Conservation (phyloP, 1,284 basidiomycete species). For the Heterobasidion parviporum region DNA sequence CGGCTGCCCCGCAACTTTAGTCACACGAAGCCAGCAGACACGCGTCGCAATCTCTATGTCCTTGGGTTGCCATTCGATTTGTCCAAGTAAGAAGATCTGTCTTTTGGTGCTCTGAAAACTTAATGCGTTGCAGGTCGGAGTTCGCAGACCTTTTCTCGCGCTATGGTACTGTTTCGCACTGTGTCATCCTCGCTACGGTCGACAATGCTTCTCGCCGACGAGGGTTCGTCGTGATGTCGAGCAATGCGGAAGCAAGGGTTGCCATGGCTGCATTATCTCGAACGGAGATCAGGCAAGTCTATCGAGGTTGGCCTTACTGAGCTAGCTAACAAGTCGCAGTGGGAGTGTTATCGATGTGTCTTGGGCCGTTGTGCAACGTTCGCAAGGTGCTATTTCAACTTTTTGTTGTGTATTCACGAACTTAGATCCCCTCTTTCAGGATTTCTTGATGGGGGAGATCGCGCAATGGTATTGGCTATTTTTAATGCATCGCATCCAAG, state of each 20-base stretch:
- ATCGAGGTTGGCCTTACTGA: neutral
- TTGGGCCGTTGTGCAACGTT: constrained; percentile 77
- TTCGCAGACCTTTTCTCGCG: constrained; percentile 52
- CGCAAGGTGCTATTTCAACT: constrained; percentile 42
- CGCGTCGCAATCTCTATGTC: constrained; percentile 70
- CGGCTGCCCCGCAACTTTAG: constrained; percentile 13
- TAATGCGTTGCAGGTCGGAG: constrained; percentile 35
- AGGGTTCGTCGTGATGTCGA: constrained; percentile 72
- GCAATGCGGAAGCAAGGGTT: constrained; percentile 53
- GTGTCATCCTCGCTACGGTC: constrained; percentile 70
- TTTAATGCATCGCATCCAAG: constrained; percentile 27
- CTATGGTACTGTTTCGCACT: constrained; percentile 60
- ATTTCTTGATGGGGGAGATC: constrained; percentile 73
- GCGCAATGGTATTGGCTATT: constrained; percentile 47
- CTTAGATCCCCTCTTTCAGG: constrained; percentile 28
- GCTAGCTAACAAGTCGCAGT: constrained; percentile 24
- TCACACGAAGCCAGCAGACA: constrained; percentile 32
- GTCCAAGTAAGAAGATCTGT: constrained; percentile 43
- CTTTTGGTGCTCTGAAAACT: neutral
- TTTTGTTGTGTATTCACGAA: neutral
- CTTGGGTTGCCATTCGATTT: constrained; percentile 71
- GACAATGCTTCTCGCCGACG: constrained; percentile 73
- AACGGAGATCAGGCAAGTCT: constrained; percentile 53
- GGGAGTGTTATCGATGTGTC: constrained; percentile 68
- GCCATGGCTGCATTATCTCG: constrained; percentile 61